Base-by-base conservation (phyloP, 331 rosid genomes). In the Acacia pycnantha region DNA sequence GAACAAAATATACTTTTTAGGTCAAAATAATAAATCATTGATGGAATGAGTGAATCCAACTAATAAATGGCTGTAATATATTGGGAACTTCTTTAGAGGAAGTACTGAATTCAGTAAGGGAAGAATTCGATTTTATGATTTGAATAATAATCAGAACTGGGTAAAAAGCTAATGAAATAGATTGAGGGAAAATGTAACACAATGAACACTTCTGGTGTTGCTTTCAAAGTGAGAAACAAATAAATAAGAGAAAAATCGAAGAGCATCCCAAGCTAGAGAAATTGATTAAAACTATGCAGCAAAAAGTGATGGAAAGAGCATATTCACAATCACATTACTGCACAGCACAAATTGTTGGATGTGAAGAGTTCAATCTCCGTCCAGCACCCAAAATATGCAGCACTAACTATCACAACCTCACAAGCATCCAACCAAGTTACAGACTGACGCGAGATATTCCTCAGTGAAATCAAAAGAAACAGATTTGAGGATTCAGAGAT, bases 251-350 rank as follows among this genome's bases (percentile, higher is more conserved):
- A 70, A 22, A 7, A 24, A 59, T 24, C 8, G 44, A 14, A 66
- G 29, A 82, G 3, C 69, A n/a, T n/a, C n/a, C n/a, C n/a, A n/a
- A 65, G 26, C 21, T 31, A n/a, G 14, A 40, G 12, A 27, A 29
- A 73, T 21, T 1, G 22, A 14, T 44, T 27, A 46, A 47, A 56
- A 43, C 26, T 29, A 44, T 9, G 31, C 77, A 77, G 81, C 46
- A 64, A 77, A 77, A 48, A 73, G 35, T 80, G 7, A 74, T 33
- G 73, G 73, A 53, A 79, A 62, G 47, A 67, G 47, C 46, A 77
- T 51, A 54, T 37, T 77, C 40, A 77, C 27, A 59, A 51, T 16
- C 66, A 43, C 76, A 77, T 62, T 37, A 87, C 78, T 58, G 82
- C 74, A 71, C 54, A 70, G 80, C 70, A 66, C 47, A 78, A 6